Evolutionary conservation across 495 filamentous ascomycete species (phyloP).

Genomic region (Neurospora sp.): DNA sequence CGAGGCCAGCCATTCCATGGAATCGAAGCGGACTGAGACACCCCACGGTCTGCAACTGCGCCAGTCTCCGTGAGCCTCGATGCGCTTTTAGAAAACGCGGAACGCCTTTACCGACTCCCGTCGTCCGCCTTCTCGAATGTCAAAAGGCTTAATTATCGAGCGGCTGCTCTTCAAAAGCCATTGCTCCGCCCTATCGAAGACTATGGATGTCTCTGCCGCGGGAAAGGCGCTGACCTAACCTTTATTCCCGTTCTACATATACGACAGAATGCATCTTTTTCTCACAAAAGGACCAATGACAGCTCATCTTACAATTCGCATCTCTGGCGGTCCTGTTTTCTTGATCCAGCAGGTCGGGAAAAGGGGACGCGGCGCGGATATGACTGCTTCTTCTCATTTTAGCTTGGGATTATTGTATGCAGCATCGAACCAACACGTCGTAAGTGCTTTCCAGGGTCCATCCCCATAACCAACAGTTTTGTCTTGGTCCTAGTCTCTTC

Average conservation of each 20-base stretch:
- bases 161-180: not conserved
- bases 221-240: not conserved
- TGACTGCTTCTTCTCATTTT: not conserved
- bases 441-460: not conserved
- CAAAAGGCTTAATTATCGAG: not conserved
- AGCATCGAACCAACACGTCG: not conserved
- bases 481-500: not conserved
- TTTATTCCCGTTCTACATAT: not conserved
- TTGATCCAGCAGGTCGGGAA: not conserved
- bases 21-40: not conserved
- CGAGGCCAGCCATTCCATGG: not conserved
- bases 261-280: not conserved
- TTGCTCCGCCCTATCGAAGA: not conserved
- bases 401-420: not conserved
- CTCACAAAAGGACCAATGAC: not conserved
- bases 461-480: not conserved
- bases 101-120: not conserved
- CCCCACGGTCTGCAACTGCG: not conserved
- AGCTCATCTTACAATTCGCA: not conserved
- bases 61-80: not conserved
- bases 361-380: not conserved
- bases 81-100: not conserved
- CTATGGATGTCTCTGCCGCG: not conserved
- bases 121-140: not conserved
- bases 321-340: not conserved